A percentile compares a stretch with the other conserved stretches of the same genome.
phyloP scores from a whole-genome alignment of 345 rosid species.

The Viola odorata region DNA sequence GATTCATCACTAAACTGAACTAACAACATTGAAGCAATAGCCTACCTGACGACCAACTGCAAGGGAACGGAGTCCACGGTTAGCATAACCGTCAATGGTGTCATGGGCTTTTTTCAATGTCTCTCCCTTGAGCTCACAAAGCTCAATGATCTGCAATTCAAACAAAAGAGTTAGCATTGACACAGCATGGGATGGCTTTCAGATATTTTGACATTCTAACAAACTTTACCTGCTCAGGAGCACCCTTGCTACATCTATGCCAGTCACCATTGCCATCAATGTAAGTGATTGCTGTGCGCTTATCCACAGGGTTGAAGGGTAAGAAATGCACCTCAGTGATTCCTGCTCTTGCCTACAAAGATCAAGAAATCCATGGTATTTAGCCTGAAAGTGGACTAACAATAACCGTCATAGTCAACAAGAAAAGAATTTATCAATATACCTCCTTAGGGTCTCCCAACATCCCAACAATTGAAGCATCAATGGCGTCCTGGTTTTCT shows the following conservation, averaged over 20 bases:
- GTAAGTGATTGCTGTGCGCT: slow-evolving; percentile 93
- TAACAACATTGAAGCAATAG: background rate
- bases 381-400: background rate
- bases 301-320: slow-evolving; percentile 90
- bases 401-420: background rate
- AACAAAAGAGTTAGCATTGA: background rate
- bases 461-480: slow-evolving; percentile 88
- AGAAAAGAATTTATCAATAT: background rate
- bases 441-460: slow-evolving; percentile 77
- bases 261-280: slow-evolving; percentile 59
- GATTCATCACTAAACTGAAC: background rate
- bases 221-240: slow-evolving; percentile 72
- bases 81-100: slow-evolving; percentile 62
- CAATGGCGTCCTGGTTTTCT: slow-evolving; percentile 97
- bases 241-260: slow-evolving; percentile 87
- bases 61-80: slow-evolving; percentile 82
- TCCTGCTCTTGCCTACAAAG: slow-evolving; percentile 71
- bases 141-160: slow-evolving; percentile 56
- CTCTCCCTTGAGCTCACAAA: slow-evolving; percentile 61
- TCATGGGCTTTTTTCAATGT: slow-evolving; percentile 41
- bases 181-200: background rate
- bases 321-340: slow-evolving; percentile 83
- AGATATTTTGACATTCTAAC: background rate
- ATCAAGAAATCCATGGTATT: background rate
- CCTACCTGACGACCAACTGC: slow-evolving; percentile 69